Evolutionary conservation across 2,329 filamentous ascomycete species (phyloP).

Genomic region (Pyrenochaeta sp.): DNA sequence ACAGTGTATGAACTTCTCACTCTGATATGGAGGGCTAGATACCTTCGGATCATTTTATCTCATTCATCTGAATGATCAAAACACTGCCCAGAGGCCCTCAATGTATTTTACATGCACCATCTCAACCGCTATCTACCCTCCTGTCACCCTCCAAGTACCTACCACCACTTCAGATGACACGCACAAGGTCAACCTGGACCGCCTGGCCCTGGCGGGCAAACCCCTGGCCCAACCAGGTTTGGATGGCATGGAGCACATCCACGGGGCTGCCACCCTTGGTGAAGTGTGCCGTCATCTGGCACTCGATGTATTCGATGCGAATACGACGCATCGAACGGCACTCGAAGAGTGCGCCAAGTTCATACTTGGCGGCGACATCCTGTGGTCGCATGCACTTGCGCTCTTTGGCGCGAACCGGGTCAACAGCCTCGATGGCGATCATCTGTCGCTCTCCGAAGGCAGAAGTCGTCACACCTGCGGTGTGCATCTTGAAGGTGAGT

Average conservation of each 20-base stretch:
- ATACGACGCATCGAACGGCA: conserved; percentile 74
- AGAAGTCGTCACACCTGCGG: conserved; percentile 78
- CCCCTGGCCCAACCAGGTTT: conserved; percentile 5
- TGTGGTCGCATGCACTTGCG: conserved; percentile 77
- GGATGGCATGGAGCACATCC: conserved; percentile 3
- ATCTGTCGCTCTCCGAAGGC: conserved; percentile 63
- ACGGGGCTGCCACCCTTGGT: conserved; percentile 53
- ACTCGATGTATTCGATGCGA: conserved; percentile 79
- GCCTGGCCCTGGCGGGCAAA: conserved; percentile 3
- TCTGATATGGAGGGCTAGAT: neutral
- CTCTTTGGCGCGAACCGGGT: conserved; percentile 80
- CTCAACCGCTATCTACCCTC: too few species aligned
- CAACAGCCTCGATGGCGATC: conserved; percentile 77
- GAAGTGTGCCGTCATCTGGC: conserved; percentile 69
- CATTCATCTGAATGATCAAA: neutral
- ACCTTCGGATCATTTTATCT: neutral
- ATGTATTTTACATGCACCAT: neutral
- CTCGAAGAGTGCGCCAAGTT: conserved; percentile 74
- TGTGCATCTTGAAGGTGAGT: conserved; percentile 81
- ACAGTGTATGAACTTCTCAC: neutral
- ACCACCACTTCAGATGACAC: neutral
- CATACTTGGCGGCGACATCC: conserved; percentile 82
- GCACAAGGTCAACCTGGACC: neutral
- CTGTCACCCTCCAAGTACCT: neutral
- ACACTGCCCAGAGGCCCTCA: neutral